These are phyloP conservation scores for Aspergillus japonicus DNA, from an alignment of 2,329 filamentous ascomycete genomes.

Conservation along the genomic window DNA sequence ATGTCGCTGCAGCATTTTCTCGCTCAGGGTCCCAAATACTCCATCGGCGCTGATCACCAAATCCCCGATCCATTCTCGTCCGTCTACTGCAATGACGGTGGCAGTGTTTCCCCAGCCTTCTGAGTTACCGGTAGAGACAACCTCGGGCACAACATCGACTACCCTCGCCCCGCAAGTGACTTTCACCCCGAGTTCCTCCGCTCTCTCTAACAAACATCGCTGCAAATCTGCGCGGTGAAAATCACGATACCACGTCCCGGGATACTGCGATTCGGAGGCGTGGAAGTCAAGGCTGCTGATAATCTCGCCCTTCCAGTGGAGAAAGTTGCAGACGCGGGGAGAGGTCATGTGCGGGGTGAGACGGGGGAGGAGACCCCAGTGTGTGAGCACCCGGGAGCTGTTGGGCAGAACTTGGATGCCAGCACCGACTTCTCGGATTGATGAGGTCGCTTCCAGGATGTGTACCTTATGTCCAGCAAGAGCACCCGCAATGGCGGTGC, in stretches of 20 bases:
- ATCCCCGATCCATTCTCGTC: slow-evolving; percentile 24
- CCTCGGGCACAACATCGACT: slow-evolving; percentile 38
- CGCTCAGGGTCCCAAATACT: slow-evolving; percentile 38
- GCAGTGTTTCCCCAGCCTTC: slow-evolving; percentile 30
- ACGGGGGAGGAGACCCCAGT: slow-evolving; percentile 44
- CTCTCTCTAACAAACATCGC: slow-evolving; percentile 47
- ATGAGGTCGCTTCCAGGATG: slow-evolving; percentile 24
- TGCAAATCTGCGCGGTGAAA: slow-evolving; percentile 58
- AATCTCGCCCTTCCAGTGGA: slow-evolving; percentile 54
- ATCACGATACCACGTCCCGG: slow-evolving; percentile 49
- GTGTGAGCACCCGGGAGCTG: slow-evolving; percentile 30
- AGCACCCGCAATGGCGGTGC: slow-evolving; percentile 25
- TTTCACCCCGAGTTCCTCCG: slow-evolving; percentile 49
- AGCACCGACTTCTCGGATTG: slow-evolving; percentile 31
- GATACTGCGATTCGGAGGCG: slow-evolving; percentile 40
- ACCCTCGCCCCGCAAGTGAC: slow-evolving; percentile 49
- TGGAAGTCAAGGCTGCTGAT: slow-evolving; percentile 52
- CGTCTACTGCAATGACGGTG: slow-evolving; percentile 36
- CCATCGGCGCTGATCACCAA: slow-evolving; percentile 30
- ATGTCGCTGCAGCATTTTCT: slow-evolving; percentile 45
- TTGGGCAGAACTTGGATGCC: slow-evolving; percentile 32
- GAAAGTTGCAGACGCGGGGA: slow-evolving; percentile 49
- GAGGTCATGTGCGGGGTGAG: slow-evolving; percentile 43
- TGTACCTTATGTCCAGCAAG: slow-evolving; percentile 27
- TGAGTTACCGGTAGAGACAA: no score